Percentiles rank a stretch among this genome's conserved stretches.
Evolutionary conservation across 148 eudicot species (phyloP).

Genomic region (Fagopyrum homotropicum): DNA sequence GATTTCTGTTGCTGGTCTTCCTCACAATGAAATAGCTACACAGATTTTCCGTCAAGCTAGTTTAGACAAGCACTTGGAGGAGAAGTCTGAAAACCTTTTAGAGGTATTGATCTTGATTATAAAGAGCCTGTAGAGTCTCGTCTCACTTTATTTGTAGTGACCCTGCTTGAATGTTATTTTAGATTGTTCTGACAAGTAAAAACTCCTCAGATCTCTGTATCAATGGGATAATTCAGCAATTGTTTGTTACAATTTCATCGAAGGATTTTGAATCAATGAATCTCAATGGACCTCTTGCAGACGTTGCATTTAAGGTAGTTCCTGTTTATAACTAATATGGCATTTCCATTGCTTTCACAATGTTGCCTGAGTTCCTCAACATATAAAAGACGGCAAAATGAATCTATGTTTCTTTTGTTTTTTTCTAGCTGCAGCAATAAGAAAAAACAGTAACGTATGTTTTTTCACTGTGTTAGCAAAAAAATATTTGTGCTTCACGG

Average conservation of each 20-base stretch:
- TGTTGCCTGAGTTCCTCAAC: neutral
- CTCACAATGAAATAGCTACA: too few relatives aligned
- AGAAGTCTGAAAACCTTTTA: too few relatives aligned
- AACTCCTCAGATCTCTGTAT: conserved; percentile 80
- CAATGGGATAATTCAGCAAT: conserved; percentile 98
- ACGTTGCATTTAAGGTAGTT: conserved; percentile 79
- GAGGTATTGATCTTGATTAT: too few relatives aligned
- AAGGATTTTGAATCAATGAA: conserved; percentile 72
- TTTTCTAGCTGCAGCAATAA: neutral
- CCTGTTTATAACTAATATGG: neutral
- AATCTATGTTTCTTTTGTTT: neutral
- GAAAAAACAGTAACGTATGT: neutral
- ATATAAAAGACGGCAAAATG: neutral
- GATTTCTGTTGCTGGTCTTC: too few relatives aligned
- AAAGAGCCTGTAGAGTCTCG: neutral
- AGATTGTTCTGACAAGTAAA: conserved; percentile 98
- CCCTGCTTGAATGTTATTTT: conserved; percentile 20
- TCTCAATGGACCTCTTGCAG: conserved; percentile 83
- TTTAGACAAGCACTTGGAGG: too few relatives aligned
- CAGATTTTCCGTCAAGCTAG: too few relatives aligned
- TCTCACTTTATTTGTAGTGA: conserved; percentile 1
- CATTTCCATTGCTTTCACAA: neutral
- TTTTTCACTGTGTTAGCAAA: neutral
- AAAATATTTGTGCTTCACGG: neutral
- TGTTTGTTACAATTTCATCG: conserved; percentile 73